Conservation (phyloP, 805 yeast species). For the Naumovozyma dairenensis region DNA sequence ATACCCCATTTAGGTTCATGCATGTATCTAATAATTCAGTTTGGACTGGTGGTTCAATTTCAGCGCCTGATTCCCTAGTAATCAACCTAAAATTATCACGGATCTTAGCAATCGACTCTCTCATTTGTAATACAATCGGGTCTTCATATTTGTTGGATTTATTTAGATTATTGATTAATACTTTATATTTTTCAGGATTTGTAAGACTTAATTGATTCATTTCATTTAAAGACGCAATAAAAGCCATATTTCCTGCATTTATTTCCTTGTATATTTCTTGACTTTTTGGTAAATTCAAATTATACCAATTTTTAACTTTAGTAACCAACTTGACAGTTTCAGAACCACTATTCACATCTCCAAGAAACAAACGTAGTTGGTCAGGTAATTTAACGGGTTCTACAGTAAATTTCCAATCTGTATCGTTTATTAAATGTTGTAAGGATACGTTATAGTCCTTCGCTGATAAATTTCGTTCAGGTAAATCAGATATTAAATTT, state of each 20-base stretch:
- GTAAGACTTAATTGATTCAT: slow-evolving; percentile 29
- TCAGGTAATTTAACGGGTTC: slow-evolving; percentile 55
- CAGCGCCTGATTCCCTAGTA: slow-evolving; percentile 63
- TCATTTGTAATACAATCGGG: slow-evolving; percentile 17
- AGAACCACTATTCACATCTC: slow-evolving; percentile 87
- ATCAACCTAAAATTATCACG: slow-evolving; percentile 50
- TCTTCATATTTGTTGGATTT: not conserved
- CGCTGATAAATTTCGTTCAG: slow-evolving; percentile 8
- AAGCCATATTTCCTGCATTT: slow-evolving; percentile 45
- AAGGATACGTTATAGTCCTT: slow-evolving; percentile 27
- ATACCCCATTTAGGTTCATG: slow-evolving; percentile 52
- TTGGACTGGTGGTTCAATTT: slow-evolving; percentile 79
- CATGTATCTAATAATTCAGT: slow-evolving; percentile 57
- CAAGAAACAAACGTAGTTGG: slow-evolving; percentile 69
- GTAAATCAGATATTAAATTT: slow-evolving; percentile 33
- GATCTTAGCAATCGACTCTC: slow-evolving; percentile 37
- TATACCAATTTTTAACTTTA: slow-evolving; percentile 63
- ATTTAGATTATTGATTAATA: not conserved
- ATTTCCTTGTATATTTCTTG: slow-evolving; percentile 43
- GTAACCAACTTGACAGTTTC: slow-evolving; percentile 88
- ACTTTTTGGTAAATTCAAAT: slow-evolving; percentile 41
- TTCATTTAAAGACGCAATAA: slow-evolving; percentile 40
- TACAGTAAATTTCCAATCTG: slow-evolving; percentile 54
- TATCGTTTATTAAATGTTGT: slow-evolving; percentile 30
- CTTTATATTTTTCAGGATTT: slow-evolving; percentile 31